Percentiles rank a stretch among this genome's conserved stretches.
Evolutionary conservation across 805 yeast species (phyloP).

Genomic region (Cyberlindnera veronae): DNA sequence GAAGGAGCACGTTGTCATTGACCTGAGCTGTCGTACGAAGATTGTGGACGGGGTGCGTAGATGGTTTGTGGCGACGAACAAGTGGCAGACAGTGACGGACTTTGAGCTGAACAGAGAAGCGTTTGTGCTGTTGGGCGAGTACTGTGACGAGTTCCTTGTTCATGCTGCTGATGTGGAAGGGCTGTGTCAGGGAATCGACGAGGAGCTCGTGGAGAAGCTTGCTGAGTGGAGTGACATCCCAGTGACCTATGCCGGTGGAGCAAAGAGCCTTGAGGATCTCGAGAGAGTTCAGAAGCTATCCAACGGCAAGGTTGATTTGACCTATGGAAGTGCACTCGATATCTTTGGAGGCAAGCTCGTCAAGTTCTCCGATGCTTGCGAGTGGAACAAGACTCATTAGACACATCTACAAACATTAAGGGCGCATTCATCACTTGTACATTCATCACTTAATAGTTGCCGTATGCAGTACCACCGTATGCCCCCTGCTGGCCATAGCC

Average conservation of each 20-base stretch:
- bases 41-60: conserved; percentile 21
- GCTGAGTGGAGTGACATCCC: conserved; percentile 79
- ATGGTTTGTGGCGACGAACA: conserved; percentile 97
- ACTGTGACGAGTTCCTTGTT: conserved; percentile 82
- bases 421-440: not conserved
- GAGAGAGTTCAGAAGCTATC: conserved; percentile 63
- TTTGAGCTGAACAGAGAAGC: conserved; percentile 52
- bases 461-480: not conserved
- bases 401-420: not conserved
- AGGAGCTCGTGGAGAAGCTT: conserved; percentile 62
- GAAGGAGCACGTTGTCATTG: conserved; percentile 68
- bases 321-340: conserved; percentile 90
- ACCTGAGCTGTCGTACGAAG: conserved; percentile 75
- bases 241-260: conserved; percentile 97
- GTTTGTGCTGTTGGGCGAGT: conserved; percentile 50
- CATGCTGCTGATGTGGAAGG: conserved; percentile 99
- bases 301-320: conserved; percentile 80
- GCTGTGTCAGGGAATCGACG: conserved; percentile 87
- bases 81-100: conserved; percentile 90
- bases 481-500: not conserved
- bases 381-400: conserved; percentile 56
- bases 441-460: not conserved
- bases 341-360: conserved; percentile 90
- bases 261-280: conserved; percentile 68
- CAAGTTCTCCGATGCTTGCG: conserved; percentile 66